A percentile compares a stretch with the other conserved stretches of the same genome.
Evolutionary conservation across 2,329 filamentous ascomycete species (phyloP).

Genomic region (Xylariaceae sp.): DNA sequence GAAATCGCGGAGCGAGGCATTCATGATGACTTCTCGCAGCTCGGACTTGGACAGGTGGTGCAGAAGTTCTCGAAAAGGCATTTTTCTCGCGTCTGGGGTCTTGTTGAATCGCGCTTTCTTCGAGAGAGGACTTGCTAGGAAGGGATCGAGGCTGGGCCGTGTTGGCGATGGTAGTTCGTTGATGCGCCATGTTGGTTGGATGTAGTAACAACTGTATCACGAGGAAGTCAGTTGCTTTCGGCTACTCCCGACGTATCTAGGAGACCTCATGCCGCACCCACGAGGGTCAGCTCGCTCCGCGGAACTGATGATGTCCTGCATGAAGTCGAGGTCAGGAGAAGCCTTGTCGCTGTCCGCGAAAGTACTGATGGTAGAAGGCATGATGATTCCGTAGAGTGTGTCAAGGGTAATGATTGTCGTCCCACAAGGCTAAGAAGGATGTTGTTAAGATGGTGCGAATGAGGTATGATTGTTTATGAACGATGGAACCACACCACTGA

Average conservation of each 20-base stretch:
- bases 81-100: background rate
- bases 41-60: slow-evolving; percentile 5
- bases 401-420: background rate
- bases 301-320: slow-evolving; percentile 6
- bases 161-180: slow-evolving; percentile 10
- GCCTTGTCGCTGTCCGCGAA: background rate
- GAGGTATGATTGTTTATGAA: too few relatives aligned
- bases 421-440: background rate
- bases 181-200: slow-evolving; percentile 19
- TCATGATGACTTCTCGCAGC: slow-evolving; percentile 20
- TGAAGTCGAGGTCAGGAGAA: background rate
- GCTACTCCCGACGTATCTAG: too few relatives aligned
- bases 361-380: slow-evolving; percentile 2
- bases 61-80: slow-evolving; percentile 3
- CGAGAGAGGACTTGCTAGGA: background rate
- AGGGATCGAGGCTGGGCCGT: background rate
- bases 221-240: background rate
- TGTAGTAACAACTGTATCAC: slow-evolving; percentile 10
- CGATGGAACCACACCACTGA: too few relatives aligned
- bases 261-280: slow-evolving; percentile 2
- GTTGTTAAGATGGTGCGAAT: background rate
- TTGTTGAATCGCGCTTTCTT: background rate
- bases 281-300: slow-evolving; percentile 13
- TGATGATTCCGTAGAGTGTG: background rate
- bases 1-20: slow-evolving; percentile 10